Evolutionary conservation across 2,329 filamentous ascomycete species (phyloP).

Genomic region (Didymella segeticola): DNA sequence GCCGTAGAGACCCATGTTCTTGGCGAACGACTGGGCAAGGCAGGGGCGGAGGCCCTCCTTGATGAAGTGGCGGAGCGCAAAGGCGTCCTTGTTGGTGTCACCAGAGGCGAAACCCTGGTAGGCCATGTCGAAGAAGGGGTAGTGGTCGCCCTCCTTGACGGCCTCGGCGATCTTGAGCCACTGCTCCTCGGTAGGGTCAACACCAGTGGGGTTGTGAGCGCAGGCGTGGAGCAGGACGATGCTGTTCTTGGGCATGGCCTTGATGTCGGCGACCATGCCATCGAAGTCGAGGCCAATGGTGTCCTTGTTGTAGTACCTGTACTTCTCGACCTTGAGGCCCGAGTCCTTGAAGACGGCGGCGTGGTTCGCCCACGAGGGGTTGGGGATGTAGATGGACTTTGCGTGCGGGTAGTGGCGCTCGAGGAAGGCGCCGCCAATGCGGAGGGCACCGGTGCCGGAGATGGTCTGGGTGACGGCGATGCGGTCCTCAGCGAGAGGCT

Average conservation of each 20-base stretch:
- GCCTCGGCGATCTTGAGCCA: slow-evolving; percentile 89
- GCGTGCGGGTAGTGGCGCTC: slow-evolving; percentile 86
- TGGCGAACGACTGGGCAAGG: slow-evolving; percentile 93
- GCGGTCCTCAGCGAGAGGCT: slow-evolving; percentile 74
- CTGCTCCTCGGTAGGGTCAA: slow-evolving; percentile 90
- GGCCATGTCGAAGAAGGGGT: slow-evolving; percentile 85
- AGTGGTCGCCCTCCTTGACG: slow-evolving; percentile 86
- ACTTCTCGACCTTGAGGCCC: slow-evolving; percentile 89
- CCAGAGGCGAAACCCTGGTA: slow-evolving; percentile 98
- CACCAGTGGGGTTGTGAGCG: slow-evolving; percentile 96
- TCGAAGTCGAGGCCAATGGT: slow-evolving; percentile 98
- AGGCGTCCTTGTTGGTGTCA: slow-evolving; percentile 90
- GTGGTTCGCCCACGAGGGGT: slow-evolving; percentile 98
- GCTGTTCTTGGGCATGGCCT: slow-evolving; percentile 83
- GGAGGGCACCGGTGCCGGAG: slow-evolving; percentile 94
- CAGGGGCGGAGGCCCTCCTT: slow-evolving; percentile 87
- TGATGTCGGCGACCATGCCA: slow-evolving; percentile 88
- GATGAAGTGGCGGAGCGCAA: slow-evolving; percentile 91
- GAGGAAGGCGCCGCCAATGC: slow-evolving; percentile 93
- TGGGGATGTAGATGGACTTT: slow-evolving; percentile 97
- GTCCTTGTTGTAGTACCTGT: slow-evolving; percentile 99
- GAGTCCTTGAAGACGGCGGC: slow-evolving; percentile 94
- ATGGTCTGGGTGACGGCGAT: slow-evolving; percentile 96
- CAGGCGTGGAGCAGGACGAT: slow-evolving; percentile 95
- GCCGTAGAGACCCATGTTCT: slow-evolving; percentile 99